Percentiles rank a stretch among this genome's conserved stretches.
phyloP scores from a whole-genome alignment of 805 yeast species.

The Ogataea angusta region DNA sequence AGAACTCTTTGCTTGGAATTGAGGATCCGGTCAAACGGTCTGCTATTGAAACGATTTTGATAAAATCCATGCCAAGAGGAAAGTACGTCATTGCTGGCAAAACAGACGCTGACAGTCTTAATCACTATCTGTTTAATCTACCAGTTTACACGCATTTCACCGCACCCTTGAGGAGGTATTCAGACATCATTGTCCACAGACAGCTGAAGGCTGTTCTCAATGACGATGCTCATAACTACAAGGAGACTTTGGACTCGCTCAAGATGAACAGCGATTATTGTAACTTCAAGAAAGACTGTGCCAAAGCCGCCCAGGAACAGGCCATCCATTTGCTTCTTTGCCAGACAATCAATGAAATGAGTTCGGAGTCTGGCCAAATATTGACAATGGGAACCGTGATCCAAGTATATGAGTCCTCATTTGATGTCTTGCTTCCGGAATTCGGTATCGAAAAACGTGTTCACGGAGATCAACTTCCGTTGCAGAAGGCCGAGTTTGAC shows the following conservation, averaged over 20 bases:
- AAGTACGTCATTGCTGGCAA: constrained; percentile 87
- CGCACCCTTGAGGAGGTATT: constrained; percentile 89
- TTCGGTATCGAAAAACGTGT: constrained; percentile 94
- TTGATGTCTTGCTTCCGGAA: constrained; percentile 88
- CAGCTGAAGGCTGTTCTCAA: constrained; percentile 71
- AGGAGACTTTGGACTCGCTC: constrained; percentile 62
- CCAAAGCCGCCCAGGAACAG: constrained; percentile 90
- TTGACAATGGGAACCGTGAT: constrained; percentile 82
- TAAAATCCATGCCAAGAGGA: constrained; percentile 80
- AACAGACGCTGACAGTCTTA: constrained; percentile 71
- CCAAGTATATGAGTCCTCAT: constrained; percentile 94
- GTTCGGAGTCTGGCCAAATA: constrained; percentile 71
- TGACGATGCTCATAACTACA: constrained; percentile 37
- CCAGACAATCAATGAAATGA: constrained; percentile 76
- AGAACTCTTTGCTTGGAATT: constrained; percentile 64
- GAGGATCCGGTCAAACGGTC: constrained; percentile 60
- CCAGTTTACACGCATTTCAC: constrained; percentile 92
- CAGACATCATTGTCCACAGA: constrained; percentile 89
- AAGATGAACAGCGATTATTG: constrained; percentile 88
- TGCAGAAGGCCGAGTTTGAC: constrained; percentile 89
- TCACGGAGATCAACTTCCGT: constrained; percentile 95
- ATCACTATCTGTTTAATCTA: constrained; percentile 76
- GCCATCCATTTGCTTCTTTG: constrained; percentile 83
- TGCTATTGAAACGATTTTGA: constrained; percentile 74
- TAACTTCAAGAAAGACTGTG: constrained; percentile 93